phyloP scores from a whole-genome alignment of 2,329 filamentous ascomycete species.

The Aspergillus tanneri region DNA sequence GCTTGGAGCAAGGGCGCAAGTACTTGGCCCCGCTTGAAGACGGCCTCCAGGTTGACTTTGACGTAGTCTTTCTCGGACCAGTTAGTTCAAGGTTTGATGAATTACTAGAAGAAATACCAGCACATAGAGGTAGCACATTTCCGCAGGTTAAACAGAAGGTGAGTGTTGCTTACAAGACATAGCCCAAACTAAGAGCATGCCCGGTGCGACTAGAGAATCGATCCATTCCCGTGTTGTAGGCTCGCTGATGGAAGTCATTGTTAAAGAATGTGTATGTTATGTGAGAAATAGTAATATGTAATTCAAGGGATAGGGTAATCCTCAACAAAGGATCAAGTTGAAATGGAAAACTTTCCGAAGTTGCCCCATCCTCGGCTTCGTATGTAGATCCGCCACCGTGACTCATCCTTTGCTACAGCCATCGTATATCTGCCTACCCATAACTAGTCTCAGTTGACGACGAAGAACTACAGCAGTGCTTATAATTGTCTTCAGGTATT shows the following conservation, averaged over 20 bases:
- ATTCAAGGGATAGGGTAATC: constrained; percentile 5
- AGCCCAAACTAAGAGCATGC: constrained; percentile 24
- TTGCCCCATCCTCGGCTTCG: too few relatives aligned
- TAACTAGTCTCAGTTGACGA: neutral
- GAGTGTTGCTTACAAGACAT: constrained; percentile 28
- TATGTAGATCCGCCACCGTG: too few relatives aligned
- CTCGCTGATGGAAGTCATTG: constrained; percentile 6
- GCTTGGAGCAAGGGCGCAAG: constrained; percentile 36
- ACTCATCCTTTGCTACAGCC: too few relatives aligned
- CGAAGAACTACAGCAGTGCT: neutral
- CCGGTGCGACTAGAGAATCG: constrained; percentile 24
- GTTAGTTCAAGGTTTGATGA: constrained; percentile 12
- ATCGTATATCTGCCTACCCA: too few relatives aligned
- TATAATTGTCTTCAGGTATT: constrained; percentile 8
- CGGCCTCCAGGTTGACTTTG: constrained; percentile 31
- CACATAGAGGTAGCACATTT: too few relatives aligned
- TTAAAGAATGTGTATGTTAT: neutral
- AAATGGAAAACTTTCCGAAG: neutral
- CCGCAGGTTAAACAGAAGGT: too few relatives aligned
- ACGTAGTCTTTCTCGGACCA: constrained; percentile 29
- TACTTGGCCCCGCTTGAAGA: constrained; percentile 35
- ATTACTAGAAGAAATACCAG: neutral
- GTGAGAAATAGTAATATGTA: neutral
- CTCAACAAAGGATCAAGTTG: too few relatives aligned
- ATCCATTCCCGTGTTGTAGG: constrained; percentile 20